A percentile compares a stretch with the other conserved stretches of the same genome.
phyloP scores from a whole-genome alignment of 2,329 filamentous ascomycete genomes.

The Colletotrichum tamarilloi region DNA sequence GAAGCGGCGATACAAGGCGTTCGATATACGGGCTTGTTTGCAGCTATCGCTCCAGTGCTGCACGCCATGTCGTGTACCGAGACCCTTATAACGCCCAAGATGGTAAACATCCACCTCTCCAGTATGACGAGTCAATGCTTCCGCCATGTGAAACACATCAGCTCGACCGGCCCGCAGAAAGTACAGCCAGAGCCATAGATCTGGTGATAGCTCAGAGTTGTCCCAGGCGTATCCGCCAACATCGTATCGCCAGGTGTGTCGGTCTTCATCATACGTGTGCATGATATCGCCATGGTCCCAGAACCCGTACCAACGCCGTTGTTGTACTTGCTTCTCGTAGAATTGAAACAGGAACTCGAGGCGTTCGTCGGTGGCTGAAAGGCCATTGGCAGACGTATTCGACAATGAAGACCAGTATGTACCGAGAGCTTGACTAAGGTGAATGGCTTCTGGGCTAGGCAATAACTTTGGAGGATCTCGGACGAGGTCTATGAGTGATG shows the following conservation, averaged over 20 bases:
- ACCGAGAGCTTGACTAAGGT: neutral
- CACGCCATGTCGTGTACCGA: slow-evolving; percentile 71
- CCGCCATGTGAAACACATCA: slow-evolving; percentile 69
- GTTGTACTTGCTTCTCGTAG: slow-evolving; percentile 65
- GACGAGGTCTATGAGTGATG: neutral
- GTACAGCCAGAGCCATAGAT: slow-evolving; percentile 72
- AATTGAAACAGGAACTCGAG: slow-evolving; percentile 67
- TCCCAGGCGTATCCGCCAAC: slow-evolving; percentile 74
- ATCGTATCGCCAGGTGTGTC: slow-evolving; percentile 72
- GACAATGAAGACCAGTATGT: neutral
- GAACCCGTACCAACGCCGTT: slow-evolving; percentile 72
- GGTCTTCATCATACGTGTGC: slow-evolving; percentile 69
- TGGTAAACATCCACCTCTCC: slow-evolving; percentile 64
- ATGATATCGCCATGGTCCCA: slow-evolving; percentile 72
- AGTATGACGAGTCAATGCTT: slow-evolving; percentile 68
- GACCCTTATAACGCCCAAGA: slow-evolving; percentile 64
- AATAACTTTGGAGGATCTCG: neutral
- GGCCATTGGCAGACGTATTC: neutral
- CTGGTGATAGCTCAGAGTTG: slow-evolving; percentile 71
- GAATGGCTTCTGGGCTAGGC: neutral
- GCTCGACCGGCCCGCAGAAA: slow-evolving; percentile 69
- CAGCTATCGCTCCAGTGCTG: slow-evolving; percentile 71
- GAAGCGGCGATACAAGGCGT: slow-evolving; percentile 63
- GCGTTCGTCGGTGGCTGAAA: slow-evolving; percentile 58
- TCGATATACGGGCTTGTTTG: slow-evolving; percentile 71